phyloP scores from a whole-genome alignment of 1,139 yeast species.

The Saccharomyces uvarum region DNA sequence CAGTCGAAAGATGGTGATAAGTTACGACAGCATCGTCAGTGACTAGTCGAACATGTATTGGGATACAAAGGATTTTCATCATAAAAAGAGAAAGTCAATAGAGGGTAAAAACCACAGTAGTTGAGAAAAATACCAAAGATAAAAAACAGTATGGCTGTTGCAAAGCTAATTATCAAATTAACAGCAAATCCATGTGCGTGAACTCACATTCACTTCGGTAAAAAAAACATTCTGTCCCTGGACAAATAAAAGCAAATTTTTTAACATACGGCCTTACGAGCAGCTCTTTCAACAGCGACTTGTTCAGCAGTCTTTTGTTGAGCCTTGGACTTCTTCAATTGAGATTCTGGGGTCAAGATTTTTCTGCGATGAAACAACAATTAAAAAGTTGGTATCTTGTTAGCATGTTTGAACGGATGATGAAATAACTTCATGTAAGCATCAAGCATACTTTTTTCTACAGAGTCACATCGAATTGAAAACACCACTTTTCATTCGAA shows the following conservation, averaged over 20 bases:
- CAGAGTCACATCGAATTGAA: slow-evolving; percentile 32
- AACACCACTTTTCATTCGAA: slow-evolving; percentile 33
- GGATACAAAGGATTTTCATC: slow-evolving; percentile 45
- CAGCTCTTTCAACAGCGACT: slow-evolving; percentile 81
- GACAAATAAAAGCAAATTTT: neutral
- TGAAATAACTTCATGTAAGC: neutral
- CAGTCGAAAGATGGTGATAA: slow-evolving; percentile 99
- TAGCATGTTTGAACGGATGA: neutral
- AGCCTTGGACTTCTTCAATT: slow-evolving; percentile 90
- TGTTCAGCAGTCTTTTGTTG: slow-evolving; percentile 79
- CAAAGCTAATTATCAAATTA: neutral
- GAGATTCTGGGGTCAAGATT: slow-evolving; percentile 76
- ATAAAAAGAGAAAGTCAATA: slow-evolving; percentile 12
- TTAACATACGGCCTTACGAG: slow-evolving; percentile 52
- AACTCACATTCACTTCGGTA: neutral
- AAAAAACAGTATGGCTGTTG: neutral
- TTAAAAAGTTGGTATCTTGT: neutral
- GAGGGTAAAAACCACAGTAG: slow-evolving; percentile 3
- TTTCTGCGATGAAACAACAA: slow-evolving; percentile 23
- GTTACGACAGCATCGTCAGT: slow-evolving; percentile 72
- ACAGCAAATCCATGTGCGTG: neutral
- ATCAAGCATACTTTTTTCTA: neutral
- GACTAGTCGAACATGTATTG: slow-evolving; percentile 60
- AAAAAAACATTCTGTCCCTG: neutral
- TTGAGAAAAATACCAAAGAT: neutral